These are phyloP conservation scores for Tricholoma furcatifolium DNA, from an alignment of 768 basidiomycete species.

Conservation along the genomic window DNA sequence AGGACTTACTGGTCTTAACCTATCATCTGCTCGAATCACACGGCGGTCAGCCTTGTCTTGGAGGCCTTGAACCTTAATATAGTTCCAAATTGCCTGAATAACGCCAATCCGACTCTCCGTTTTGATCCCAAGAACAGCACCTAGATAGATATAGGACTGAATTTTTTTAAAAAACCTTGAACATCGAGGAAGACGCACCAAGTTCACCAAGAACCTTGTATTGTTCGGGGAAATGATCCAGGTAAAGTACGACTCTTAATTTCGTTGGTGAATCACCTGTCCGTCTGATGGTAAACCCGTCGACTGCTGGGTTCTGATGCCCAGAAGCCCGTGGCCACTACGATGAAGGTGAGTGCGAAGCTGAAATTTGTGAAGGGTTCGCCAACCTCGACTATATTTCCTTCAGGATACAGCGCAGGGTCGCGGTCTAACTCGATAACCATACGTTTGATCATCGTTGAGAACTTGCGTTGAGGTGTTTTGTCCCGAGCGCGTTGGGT, in stretches of 20 bases:
- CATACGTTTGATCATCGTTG: constrained; percentile 80
- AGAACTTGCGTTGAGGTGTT: constrained; percentile 70
- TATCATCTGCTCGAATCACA: constrained; percentile 66
- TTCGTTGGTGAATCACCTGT: constrained; percentile 79
- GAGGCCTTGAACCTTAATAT: constrained; percentile 80
- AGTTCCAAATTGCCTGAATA: constrained; percentile 86
- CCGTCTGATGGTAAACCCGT: constrained; percentile 84
- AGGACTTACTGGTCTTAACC: constrained; percentile 55
- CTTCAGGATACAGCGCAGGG: constrained; percentile 74
- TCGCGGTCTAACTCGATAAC: constrained; percentile 88
- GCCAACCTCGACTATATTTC: constrained; percentile 86
- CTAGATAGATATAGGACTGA: constrained; percentile 29
- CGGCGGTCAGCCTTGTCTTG: constrained; percentile 83
- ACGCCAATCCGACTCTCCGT: constrained; percentile 84
- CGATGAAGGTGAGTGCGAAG: not conserved
- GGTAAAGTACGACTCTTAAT: constrained; percentile 78
- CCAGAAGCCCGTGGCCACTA: constrained; percentile 67
- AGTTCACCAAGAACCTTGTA: constrained; percentile 79
- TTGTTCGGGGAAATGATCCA: constrained; percentile 86
- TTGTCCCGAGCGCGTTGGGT: constrained; percentile 68
- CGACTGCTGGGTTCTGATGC: constrained; percentile 59
- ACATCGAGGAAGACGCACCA: constrained; percentile 37
- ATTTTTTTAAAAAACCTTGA: not conserved
- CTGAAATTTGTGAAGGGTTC: not conserved
- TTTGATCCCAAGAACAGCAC: constrained; percentile 69